Percentiles rank a stretch among this genome's conserved stretches.
Evolutionary conservation across 2,329 filamentous ascomycete genomes (phyloP).

Genomic region (Zymoseptoria tritici): DNA sequence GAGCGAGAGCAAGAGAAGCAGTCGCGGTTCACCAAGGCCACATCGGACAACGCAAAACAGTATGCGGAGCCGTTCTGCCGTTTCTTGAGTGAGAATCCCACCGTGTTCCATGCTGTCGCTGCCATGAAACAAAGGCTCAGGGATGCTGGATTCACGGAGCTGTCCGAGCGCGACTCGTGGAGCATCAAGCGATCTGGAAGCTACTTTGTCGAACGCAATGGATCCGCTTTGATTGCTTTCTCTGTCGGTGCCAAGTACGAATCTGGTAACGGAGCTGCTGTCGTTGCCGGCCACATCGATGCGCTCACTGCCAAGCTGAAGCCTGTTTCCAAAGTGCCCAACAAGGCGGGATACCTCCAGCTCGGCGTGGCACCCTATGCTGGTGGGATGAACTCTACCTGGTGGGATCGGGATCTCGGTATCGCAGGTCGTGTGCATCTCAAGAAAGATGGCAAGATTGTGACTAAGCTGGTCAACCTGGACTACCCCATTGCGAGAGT

Average conservation of each 20-base stretch:
- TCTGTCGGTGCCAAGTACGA: conserved; percentile 71
- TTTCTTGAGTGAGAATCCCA: conserved; percentile 85
- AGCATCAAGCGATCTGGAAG: conserved; percentile 73
- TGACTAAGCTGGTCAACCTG: conserved; percentile 76
- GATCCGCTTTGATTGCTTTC: conserved; percentile 79
- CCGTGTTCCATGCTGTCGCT: conserved; percentile 82
- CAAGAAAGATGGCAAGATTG: conserved; percentile 71
- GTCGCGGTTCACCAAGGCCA: conserved; percentile 17
- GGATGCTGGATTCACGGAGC: conserved; percentile 65
- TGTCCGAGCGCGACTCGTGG: conserved; percentile 78
- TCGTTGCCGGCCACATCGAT: conserved; percentile 89
- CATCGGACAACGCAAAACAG: conserved; percentile 21
- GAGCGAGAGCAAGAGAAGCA: background rate
- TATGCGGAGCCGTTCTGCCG: conserved; percentile 51
- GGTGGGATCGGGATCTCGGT: conserved; percentile 94
- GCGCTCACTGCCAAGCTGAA: conserved; percentile 85
- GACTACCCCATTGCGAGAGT: conserved; percentile 92
- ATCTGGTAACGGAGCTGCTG: conserved; percentile 77
- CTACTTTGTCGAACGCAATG: conserved; percentile 83
- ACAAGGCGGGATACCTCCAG: conserved; percentile 77
- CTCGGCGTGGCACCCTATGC: conserved; percentile 90
- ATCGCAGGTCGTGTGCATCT: conserved; percentile 86
- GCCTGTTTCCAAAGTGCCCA: conserved; percentile 79
- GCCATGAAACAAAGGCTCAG: conserved; percentile 68
- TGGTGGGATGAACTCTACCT: conserved; percentile 76